A percentile compares a stretch with the other conserved stretches of the same genome.
Evolutionary conservation across 2,329 filamentous ascomycete genomes (phyloP).

Genomic region (Aureobasidium uvarum): DNA sequence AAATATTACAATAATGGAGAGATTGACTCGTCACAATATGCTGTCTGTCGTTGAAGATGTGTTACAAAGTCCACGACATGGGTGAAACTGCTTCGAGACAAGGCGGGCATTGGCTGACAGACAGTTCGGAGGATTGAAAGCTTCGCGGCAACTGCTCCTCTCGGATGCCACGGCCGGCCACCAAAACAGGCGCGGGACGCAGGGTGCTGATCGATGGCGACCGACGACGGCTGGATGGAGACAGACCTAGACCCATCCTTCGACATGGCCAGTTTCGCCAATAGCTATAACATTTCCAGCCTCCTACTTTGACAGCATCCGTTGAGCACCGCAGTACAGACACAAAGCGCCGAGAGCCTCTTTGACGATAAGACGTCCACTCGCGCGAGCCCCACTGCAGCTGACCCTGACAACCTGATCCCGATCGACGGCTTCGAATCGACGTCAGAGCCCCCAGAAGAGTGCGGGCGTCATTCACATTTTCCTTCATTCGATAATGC

Average conservation of each 20-base stretch:
- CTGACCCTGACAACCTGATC: slow-evolving; percentile 11
- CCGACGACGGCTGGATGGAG: slow-evolving; percentile 6
- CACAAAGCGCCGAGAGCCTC: not conserved
- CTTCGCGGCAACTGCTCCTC: slow-evolving; percentile 15
- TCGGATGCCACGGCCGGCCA: slow-evolving; percentile 15
- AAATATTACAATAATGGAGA: slow-evolving; percentile 18
- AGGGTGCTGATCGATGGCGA: slow-evolving; percentile 23
- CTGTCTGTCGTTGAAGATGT: not conserved
- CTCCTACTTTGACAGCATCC: not conserved
- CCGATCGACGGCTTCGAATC: slow-evolving; percentile 7
- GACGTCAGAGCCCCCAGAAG: slow-evolving; percentile 11
- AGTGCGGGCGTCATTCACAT: slow-evolving; percentile 24
- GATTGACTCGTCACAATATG: not conserved
- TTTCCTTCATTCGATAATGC: slow-evolving; percentile 34
- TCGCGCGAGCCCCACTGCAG: slow-evolving; percentile 13
- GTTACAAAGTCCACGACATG: not conserved
- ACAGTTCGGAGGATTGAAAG: not conserved
- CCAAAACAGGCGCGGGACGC: slow-evolving; percentile 10
- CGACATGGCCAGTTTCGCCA: not conserved
- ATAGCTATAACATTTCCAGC: not conserved
- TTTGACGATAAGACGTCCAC: slow-evolving; percentile 5
- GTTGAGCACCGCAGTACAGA: not conserved
- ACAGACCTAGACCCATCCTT: slow-evolving; percentile 20
- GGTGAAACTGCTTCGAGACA: not conserved
- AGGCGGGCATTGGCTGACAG: not conserved